phyloP scores from a whole-genome alignment of 177 flowering plant species.

The Tripterygium wilfordii region DNA sequence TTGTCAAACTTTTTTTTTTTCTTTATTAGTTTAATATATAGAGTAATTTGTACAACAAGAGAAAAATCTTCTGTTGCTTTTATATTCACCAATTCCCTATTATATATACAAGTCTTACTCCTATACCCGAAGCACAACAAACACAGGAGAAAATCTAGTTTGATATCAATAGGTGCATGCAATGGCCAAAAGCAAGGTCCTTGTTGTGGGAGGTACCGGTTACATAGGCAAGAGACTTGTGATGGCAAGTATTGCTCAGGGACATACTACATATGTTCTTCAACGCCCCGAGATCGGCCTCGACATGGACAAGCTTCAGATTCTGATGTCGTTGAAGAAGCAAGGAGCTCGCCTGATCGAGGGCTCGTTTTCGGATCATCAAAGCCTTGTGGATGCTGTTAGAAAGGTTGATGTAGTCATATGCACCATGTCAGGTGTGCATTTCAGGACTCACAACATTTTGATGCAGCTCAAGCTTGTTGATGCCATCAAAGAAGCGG shows the following conservation, averaged over 20 bases:
- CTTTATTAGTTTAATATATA: too few species aligned
- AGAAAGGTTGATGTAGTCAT: constrained; percentile 30
- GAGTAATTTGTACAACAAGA: too few species aligned
- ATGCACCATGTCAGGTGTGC: constrained; percentile 31
- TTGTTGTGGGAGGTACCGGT: constrained; percentile 43
- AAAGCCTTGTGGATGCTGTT: constrained; percentile 35
- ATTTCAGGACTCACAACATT: constrained; percentile 22
- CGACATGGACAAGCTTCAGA: constrained; percentile 37
- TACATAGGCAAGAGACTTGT: constrained; percentile 42
- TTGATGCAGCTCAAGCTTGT: constrained; percentile 32
- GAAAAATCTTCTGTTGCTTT: too few species aligned
- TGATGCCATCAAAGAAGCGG: constrained; percentile 35
- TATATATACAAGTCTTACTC: too few species aligned
- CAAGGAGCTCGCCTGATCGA: constrained; percentile 26
- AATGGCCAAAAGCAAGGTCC: constrained; percentile 31
- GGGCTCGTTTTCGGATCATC: constrained; percentile 25
- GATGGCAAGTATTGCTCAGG: constrained; percentile 37
- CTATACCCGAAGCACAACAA: too few species aligned
- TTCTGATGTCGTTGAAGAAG: constrained; percentile 24
- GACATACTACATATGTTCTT: constrained; percentile 38
- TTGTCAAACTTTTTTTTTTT: too few species aligned
- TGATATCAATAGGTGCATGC: too few species aligned
- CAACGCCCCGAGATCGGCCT: constrained; percentile 37
- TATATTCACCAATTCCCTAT: too few species aligned
- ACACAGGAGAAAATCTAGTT: too few species aligned